A percentile compares a stretch with the other conserved stretches of the same genome.
Conservation (phyloP, 1,284 basidiomycete species). For the Leccinum fallax region DNA sequence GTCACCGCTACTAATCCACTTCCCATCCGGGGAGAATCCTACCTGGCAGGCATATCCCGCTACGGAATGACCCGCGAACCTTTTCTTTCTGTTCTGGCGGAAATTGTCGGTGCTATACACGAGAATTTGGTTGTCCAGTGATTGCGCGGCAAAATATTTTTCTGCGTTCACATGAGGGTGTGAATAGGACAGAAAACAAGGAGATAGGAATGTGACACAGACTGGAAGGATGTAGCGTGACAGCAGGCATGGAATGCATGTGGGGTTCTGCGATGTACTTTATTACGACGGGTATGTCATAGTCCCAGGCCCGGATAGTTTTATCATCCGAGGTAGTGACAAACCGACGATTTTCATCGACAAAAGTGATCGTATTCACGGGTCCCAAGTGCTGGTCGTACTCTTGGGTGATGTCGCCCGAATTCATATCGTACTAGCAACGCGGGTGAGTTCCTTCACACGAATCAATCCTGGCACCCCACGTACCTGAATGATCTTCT, state of each 20-base stretch:
- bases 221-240: constrained; percentile 61
- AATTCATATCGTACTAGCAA: constrained; percentile 87
- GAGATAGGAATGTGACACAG: too few species aligned
- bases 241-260: constrained; percentile 99
- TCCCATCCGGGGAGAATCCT: too few species aligned
- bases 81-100: too few species aligned
- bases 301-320: constrained; percentile 98
- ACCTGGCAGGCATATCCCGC: too few species aligned
- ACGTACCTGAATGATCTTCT: constrained; percentile 94
- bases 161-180: constrained; percentile 28
- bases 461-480: neutral
- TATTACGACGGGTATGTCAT: constrained; percentile 98
- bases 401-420: constrained; percentile 94
- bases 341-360: constrained; percentile 95
- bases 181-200: too few species aligned
- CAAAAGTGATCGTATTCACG: constrained; percentile 98
- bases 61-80: too few species aligned
- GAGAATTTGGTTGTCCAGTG: too few species aligned
- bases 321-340: constrained; percentile 99
- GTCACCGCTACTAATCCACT: constrained; percentile 68
- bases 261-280: constrained; percentile 99
- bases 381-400: constrained; percentile 99
- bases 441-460: constrained; percentile 11
- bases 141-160: too few species aligned
- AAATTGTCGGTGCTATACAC: too few species aligned